These are phyloP conservation scores for Populus euphratica DNA, from an alignment of 345 rosid species.

Conservation along the genomic window DNA sequence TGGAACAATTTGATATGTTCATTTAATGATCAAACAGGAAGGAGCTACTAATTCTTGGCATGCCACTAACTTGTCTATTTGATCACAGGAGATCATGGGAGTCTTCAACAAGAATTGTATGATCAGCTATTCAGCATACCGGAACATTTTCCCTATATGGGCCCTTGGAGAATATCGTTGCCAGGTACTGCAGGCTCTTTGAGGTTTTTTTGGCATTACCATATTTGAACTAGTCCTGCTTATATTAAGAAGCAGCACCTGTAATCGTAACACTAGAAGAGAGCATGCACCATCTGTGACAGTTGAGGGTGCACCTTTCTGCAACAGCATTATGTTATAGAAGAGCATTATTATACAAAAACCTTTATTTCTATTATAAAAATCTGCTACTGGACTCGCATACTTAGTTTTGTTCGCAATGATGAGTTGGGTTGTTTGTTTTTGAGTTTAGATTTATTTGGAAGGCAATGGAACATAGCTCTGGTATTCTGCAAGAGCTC, in stretches of 20 bases:
- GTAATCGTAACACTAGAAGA: background rate
- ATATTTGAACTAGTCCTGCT: background rate
- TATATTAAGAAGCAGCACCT: background rate
- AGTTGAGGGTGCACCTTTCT: background rate
- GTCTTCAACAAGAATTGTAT: constrained; percentile 18
- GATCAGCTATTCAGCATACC: constrained; percentile 13
- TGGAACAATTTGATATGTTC: background rate
- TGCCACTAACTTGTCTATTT: background rate
- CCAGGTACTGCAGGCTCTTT: constrained; percentile 3
- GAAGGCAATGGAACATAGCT: constrained; percentile 7
- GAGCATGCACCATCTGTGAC: background rate
- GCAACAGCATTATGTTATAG: background rate
- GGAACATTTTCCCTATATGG: constrained; percentile 22
- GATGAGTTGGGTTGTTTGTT: background rate
- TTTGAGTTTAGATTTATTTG: background rate
- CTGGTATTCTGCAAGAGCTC: constrained; percentile 71
- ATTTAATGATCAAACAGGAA: background rate
- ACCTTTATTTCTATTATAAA: too few species aligned
- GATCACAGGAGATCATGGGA: constrained; percentile 17
- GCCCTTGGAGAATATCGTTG: constrained; percentile 20
- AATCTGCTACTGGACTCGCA: too few species aligned
- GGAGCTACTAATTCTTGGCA: too few species aligned
- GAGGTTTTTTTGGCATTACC: background rate
- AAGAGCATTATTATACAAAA: too few species aligned
- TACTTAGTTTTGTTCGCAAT: background rate